These are phyloP conservation scores for Apiospora marii DNA, from an alignment of 2,329 filamentous ascomycete species.

Conservation along the genomic window DNA sequence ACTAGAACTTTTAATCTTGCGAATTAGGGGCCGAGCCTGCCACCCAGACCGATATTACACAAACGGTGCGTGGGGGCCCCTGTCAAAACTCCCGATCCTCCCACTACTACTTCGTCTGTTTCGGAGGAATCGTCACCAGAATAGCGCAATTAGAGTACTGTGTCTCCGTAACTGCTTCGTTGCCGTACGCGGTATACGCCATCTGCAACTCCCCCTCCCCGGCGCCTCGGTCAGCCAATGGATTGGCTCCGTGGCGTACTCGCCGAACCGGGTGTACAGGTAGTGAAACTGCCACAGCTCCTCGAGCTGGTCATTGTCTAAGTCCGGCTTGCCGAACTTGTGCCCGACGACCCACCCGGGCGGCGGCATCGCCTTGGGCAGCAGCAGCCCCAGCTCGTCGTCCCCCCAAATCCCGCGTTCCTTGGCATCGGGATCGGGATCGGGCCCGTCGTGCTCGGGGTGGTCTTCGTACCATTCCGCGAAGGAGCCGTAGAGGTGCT, in stretches of 20 bases:
- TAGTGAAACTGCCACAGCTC: background rate
- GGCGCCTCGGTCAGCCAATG: constrained; percentile 17
- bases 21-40: no score
- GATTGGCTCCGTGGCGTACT: background rate
- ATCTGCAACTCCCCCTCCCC: background rate
- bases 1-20: no score
- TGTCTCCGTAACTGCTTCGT: background rate
- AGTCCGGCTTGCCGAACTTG: background rate
- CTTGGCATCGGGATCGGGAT: background rate
- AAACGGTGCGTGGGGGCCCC: no score
- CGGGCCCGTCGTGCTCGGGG: background rate
- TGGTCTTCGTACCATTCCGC: background rate
- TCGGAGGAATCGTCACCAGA: background rate
- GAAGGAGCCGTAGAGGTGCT: background rate
- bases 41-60: no score
- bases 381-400: no score
- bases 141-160: background rate
- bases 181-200: background rate
- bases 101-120: background rate
- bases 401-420: background rate
- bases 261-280: background rate
- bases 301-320: background rate
- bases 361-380: background rate
- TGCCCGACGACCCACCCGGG: background rate
- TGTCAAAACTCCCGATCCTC: no score